Evolutionary conservation across 345 rosid species (phyloP), one percentile per base, ranked within the genome.

Genomic region (Heritiera littoralis): DNA sequence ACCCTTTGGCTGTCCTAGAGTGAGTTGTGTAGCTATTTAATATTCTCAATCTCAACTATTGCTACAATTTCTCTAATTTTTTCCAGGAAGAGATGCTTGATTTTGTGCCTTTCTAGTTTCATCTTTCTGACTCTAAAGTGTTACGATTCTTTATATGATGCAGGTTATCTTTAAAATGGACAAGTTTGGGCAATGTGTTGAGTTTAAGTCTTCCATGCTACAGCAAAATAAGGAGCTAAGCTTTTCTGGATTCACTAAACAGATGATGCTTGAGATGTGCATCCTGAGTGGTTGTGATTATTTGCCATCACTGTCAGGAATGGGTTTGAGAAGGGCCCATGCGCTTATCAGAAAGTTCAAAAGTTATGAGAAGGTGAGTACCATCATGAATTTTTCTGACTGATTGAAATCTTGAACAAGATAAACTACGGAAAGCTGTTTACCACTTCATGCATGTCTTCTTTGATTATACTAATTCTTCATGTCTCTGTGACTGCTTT

Each of bases 271-370:
- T 40, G 43, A 40, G 43, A 7, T 43, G 45, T 6, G 99, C 90
- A 94, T 96, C 77, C 86, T 96, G 75, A 96, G 99, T 81, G 99
- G 99, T 58, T 96, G 99, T 83, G 99, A 96, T 83, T 96, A 96
- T 83, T 82, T 92, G 87, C 97, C 83, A 74, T 96, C 98, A 84
- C 86, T 96, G 74, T 88, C 98, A 11, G 99, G 98, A 83, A 91
- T 96, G 97, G 99, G 98, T 55, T 86, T 92, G 64, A 96, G 90
- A 90, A 88, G 95, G 85, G 98, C 99, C 64, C 98, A 94, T 89
- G 88, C 97, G 35, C 92, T 94, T 74, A 84, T 92, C 18, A 84
- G 88, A 63, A 92, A 86, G 83, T 96, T 94, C 86, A 96, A 88
- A 88, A 86, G 87, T 77, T 89, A 91, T 84, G 97, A 90, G 70